phyloP scores from a whole-genome alignment of 164 flowering plant genomes.

The Stephania yunnanensis region DNA sequence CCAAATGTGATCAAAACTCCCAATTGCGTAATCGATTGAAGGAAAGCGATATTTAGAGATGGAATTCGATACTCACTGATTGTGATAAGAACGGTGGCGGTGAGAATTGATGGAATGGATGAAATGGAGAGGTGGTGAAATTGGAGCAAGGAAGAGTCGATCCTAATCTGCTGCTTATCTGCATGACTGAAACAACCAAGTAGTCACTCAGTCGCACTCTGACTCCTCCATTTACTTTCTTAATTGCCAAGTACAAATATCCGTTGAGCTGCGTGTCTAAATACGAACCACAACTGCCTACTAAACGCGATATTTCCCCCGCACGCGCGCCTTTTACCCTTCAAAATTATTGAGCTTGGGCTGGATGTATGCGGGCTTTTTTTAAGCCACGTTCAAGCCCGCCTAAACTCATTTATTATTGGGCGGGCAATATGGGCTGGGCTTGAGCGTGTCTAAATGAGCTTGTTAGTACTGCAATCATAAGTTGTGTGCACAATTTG shows the following conservation, averaged over 20 bases:
- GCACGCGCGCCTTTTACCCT: too few species aligned
- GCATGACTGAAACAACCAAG: constrained; percentile 23
- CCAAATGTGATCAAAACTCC: too few species aligned
- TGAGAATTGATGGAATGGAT: too few species aligned
- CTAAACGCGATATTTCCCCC: neutral
- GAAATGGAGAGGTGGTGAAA: neutral
- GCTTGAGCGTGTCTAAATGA: too few species aligned
- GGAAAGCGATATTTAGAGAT: neutral
- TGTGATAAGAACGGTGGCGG: constrained; percentile 9
- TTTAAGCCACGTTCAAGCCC: too few species aligned
- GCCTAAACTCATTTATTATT: too few species aligned
- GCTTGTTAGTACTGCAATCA: too few species aligned
- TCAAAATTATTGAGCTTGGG: too few species aligned
- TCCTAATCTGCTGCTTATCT: constrained; percentile 24
- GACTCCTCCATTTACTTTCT: neutral
- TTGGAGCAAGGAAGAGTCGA: constrained; percentile 41
- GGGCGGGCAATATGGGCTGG: too few species aligned
- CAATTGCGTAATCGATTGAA: neutral
- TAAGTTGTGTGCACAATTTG: too few species aligned
- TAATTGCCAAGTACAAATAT: neutral
- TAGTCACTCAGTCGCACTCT: neutral
- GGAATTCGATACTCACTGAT: constrained; percentile 21
- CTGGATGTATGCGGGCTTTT: too few species aligned
- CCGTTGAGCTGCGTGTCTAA: neutral
- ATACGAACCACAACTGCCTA: neutral